A percentile compares a stretch with the other conserved stretches of the same genome.
These are phyloP conservation scores for Vicia villosa DNA, from an alignment of 306 rosid genomes.

Conservation along the genomic window DNA sequence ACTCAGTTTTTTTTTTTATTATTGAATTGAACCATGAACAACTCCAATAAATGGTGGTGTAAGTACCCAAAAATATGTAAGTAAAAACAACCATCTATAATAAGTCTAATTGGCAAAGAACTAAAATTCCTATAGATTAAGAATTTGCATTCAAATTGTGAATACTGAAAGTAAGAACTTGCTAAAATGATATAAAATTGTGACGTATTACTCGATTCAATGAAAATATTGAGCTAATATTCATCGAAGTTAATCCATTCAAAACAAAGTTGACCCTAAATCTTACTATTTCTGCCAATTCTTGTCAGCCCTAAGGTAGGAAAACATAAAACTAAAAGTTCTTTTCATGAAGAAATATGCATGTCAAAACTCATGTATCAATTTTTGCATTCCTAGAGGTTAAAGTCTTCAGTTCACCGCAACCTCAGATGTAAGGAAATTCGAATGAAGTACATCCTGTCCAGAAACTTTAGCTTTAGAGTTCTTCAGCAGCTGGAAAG, in stretches of 20 bases:
- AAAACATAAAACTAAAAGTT: conserved; percentile 20
- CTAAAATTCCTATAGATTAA: too few species aligned
- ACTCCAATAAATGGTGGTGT: too few species aligned
- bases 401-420: conserved; percentile 61
- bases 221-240: conserved; percentile 7
- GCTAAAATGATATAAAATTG: too few species aligned
- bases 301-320: conserved; percentile 31
- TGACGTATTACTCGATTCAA: too few species aligned
- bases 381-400: conserved; percentile 22
- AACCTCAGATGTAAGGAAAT: conserved; percentile 73
- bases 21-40: too few species aligned
- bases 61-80: too few species aligned
- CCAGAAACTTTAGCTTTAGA: conserved; percentile 62
- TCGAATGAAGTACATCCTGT: conserved; percentile 61
- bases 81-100: too few species aligned
- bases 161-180: too few species aligned
- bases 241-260: conserved; percentile 21
- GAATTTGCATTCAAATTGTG: too few species aligned
- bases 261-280: conserved; percentile 17
- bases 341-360: conserved; percentile 32
- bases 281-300: conserved; percentile 35
- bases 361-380: conserved; percentile 34
- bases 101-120: too few species aligned
- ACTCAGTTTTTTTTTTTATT: too few species aligned
- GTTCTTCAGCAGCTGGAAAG: conserved; percentile 74